Base-by-base conservation (phyloP, 2,329 filamentous ascomycete genomes). In the Aureobasidium musti region DNA sequence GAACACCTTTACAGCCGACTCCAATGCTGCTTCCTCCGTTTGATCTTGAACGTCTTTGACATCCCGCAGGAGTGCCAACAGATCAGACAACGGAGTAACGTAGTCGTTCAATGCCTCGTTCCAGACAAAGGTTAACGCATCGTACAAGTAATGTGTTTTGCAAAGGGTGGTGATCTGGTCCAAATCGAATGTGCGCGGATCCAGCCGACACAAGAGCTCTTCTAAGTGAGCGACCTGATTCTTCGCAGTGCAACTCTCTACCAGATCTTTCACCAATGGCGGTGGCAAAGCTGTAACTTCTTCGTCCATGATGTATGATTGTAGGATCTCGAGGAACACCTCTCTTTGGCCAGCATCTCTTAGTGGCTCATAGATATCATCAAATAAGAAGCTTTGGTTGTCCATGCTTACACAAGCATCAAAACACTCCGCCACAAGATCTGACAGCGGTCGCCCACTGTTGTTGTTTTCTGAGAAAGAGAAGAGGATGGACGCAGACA, bases 91-190 rank as follows among this genome's bases (percentile, higher is more conserved):
- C 1, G 95, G 94, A 1, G 93, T 96, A 69, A 97, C 88, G 73
- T 96, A 97, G 77, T 99, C 96, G 69, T 83, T 82, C 33, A 99
- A 81, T 2, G 92, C 92, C 76, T 91, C 89, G 68, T 96, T 98
- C 95, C 95, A 99, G 65, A 99, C 91, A 75, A 98, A 97, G 50
- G 96, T 92, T 66, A 97, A 85, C 2, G 95, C 96, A 77, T 99
- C 96, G 74, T 97, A 99, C 4, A 99, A 84, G 70, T 90, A 87
- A 76, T 98, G 89, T 74, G 94, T 89, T 76, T 95, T 96, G 83
- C 95, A 99, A 28, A 99, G 82, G 14, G 86, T 85, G 0, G 94
- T 97, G 67, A 96, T 87, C 77, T 98, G 91, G 75, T 99, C 94
- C 71, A 99, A 88, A 75, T 99, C 96, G 74, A 99, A 88, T 0